phyloP scores from a whole-genome alignment of 169 alveolate genomes.

The Eimeria acervulina region DNA sequence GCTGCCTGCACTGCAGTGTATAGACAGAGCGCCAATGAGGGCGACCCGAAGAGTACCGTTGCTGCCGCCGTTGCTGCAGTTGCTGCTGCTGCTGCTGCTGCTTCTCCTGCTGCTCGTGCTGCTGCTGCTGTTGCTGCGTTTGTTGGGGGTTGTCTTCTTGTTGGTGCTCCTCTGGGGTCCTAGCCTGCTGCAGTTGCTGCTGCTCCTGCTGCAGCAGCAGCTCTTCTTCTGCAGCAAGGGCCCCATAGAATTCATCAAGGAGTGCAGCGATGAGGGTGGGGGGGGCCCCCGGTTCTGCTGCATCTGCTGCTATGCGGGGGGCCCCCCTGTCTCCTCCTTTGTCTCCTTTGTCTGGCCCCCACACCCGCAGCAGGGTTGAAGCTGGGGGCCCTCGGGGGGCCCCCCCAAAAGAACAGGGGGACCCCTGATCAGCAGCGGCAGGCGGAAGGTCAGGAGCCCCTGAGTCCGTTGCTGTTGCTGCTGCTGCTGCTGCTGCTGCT shows the following conservation, averaged over 20 bases:
- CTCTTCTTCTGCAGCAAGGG: background rate
- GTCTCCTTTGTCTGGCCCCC: background rate
- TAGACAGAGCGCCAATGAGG: background rate
- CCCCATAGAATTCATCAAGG: background rate
- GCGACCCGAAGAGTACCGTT: background rate
- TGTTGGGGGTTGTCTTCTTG: background rate
- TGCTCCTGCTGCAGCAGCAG: constrained; percentile 2
- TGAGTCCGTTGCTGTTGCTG: too few species aligned
- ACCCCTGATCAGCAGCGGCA: background rate
- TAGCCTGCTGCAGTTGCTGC: constrained; percentile 12
- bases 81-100: constrained; percentile 10
- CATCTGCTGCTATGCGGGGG: background rate
- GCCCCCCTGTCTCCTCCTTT: background rate
- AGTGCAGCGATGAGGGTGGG: background rate
- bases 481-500: background rate
- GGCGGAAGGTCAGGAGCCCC: background rate
- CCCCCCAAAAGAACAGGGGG: background rate
- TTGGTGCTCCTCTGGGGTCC: background rate
- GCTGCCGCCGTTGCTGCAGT: constrained; percentile 21
- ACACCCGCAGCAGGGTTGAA: background rate
- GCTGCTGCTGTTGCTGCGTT: too few species aligned
- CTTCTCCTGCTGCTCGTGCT: too few species aligned
- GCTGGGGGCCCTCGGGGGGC: background rate
- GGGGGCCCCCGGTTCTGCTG: background rate
- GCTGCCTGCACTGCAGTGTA: constrained; percentile 25